Evolutionary conservation across 371 early-diverging fungal species (phyloP).

Genomic region (Conidiobolus incongruus): DNA sequence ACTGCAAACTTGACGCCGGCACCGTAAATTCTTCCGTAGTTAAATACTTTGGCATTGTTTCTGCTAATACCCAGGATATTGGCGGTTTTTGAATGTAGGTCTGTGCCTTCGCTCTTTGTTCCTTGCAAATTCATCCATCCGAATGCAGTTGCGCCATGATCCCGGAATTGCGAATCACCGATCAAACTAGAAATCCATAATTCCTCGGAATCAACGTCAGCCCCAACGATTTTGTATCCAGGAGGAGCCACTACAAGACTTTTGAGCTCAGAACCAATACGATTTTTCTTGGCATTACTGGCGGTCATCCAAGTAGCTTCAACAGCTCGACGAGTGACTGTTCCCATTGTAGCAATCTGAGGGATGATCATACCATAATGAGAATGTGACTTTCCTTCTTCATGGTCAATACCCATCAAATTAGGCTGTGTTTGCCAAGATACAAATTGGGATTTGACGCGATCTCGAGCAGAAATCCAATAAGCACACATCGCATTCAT

Average conservation of each 20-base stretch:
- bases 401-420: not conserved
- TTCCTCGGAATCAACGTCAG: conserved; percentile 95
- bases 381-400: conserved; percentile 6
- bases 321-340: conserved; percentile 85
- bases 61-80: conserved; percentile 67
- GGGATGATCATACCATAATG: conserved; percentile 74
- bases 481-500: conserved; percentile 67
- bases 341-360: conserved; percentile 81
- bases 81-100: conserved; percentile 86
- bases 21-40: conserved; percentile 92
- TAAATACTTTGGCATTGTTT: conserved; percentile 86
- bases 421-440: conserved; percentile 26
- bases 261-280: conserved; percentile 90
- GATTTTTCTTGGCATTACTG: conserved; percentile 70
- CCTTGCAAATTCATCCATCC: conserved; percentile 98
- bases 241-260: conserved; percentile 60
- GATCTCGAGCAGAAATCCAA: conserved; percentile 75
- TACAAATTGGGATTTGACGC: conserved; percentile 69
- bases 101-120: conserved; percentile 68
- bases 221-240: conserved; percentile 76
- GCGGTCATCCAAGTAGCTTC: conserved; percentile 94
- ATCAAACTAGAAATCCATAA: conserved; percentile 90
- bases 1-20: conserved; percentile 75
- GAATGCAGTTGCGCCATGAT: conserved; percentile 82
- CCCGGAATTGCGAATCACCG: conserved; percentile 84